phyloP scores from a whole-genome alignment of 805 yeast genomes.

The Naumovozyma dairenensis region DNA sequence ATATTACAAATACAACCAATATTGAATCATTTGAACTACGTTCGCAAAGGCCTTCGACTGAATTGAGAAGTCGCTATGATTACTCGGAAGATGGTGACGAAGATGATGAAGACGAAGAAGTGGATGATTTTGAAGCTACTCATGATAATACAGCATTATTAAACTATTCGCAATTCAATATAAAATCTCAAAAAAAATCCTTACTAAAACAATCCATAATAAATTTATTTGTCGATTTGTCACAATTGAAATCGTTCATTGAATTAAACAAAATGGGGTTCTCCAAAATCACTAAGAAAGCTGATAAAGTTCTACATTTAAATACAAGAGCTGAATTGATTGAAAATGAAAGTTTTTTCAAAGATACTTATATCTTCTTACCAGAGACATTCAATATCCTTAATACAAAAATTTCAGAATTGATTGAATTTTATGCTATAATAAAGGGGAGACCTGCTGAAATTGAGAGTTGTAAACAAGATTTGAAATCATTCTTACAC shows the following conservation, averaged over 20 bases:
- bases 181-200: constrained; percentile 44
- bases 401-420: constrained; percentile 42
- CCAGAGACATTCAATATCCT: constrained; percentile 38
- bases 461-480: constrained; percentile 40
- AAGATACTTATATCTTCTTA: constrained; percentile 47
- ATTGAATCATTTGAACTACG: constrained; percentile 1
- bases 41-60: not conserved
- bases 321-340: constrained; percentile 43
- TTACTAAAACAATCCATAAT: constrained; percentile 57
- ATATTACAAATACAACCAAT: not conserved
- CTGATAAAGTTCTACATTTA: constrained; percentile 67
- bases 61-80: constrained; percentile 4
- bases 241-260: constrained; percentile 74
- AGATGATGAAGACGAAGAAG: constrained; percentile 21
- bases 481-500: constrained; percentile 54
- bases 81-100: constrained; percentile 5
- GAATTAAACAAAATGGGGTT: constrained; percentile 84
- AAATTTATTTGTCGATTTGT: constrained; percentile 57
- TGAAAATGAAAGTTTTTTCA: constrained; percentile 34
- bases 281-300: constrained; percentile 78
- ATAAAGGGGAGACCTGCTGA: constrained; percentile 30
- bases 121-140: constrained; percentile 31
- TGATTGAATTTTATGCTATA: constrained; percentile 49
- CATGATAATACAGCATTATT: constrained; percentile 41
- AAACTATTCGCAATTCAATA: constrained; percentile 40